phyloP scores from a whole-genome alignment of 352 stramenopile genomes.

The Globisporangium takayamanum region DNA sequence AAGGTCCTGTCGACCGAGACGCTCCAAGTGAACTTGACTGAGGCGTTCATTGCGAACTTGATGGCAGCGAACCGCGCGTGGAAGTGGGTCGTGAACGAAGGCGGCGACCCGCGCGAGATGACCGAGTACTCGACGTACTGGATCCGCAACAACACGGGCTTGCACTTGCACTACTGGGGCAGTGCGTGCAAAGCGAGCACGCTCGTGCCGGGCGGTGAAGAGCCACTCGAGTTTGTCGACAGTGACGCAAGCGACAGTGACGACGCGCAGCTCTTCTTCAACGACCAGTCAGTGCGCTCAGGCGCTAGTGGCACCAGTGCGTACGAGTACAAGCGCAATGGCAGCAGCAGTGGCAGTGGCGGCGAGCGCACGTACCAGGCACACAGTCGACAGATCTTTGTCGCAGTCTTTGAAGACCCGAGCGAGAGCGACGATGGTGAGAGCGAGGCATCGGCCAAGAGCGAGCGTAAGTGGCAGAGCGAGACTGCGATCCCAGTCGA shows the following conservation, averaged over 20 bases:
- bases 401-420: conserved; percentile 35
- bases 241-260: conserved; percentile 3
- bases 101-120: conserved; percentile 60
- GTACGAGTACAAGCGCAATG: not conserved
- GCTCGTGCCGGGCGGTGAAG: conserved; percentile 46
- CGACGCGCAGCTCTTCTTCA: too few species aligned
- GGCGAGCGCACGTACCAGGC: conserved; percentile 15
- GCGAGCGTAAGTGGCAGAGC: conserved; percentile 53
- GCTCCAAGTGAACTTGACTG: conserved; percentile 75
- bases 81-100: conserved; percentile 70
- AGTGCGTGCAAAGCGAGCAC: conserved; percentile 44
- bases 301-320: not conserved
- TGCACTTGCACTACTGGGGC: conserved; percentile 73
- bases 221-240: conserved; percentile 55
- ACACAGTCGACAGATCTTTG: conserved; percentile 51
- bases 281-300: too few species aligned
- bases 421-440: conserved; percentile 28
- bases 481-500: conserved; percentile 75
- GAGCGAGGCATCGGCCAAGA: conserved; percentile 24
- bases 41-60: conserved; percentile 75
- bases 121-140: conserved; percentile 82
- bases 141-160: conserved; percentile 82
- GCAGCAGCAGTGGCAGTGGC: conserved; percentile 10
- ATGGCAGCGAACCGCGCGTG: conserved; percentile 71
- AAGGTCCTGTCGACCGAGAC: conserved; percentile 54